Evolutionary conservation across 768 basidiomycete species (phyloP).

Genomic region (Leccinum subgranulosum): DNA sequence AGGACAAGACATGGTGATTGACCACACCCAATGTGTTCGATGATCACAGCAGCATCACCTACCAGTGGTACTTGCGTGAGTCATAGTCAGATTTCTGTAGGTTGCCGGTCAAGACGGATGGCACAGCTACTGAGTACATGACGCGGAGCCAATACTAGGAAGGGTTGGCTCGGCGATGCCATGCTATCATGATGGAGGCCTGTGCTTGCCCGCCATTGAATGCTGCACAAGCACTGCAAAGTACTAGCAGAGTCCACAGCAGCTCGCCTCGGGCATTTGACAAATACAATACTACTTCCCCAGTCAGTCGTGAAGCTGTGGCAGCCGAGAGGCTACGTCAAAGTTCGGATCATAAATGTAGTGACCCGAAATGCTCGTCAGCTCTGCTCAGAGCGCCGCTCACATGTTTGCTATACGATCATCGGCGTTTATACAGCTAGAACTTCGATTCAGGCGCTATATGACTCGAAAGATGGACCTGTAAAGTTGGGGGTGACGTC

Average conservation of each 20-base stretch:
- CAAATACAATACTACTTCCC: not conserved
- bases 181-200: not conserved
- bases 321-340: not conserved
- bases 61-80: not conserved
- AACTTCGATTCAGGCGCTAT: not conserved
- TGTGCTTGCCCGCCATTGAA: not conserved
- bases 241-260: not conserved
- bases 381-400: not conserved
- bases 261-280: not conserved
- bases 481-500: not conserved
- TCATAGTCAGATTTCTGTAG: not conserved
- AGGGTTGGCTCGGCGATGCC: not conserved
- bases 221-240: not conserved
- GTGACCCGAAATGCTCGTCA: not conserved
- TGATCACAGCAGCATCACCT: not conserved
- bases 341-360: not conserved
- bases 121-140: not conserved
- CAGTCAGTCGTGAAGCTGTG: not conserved
- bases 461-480: not conserved
- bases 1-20: not conserved
- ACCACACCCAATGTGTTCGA: not conserved
- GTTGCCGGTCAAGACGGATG: not conserved
- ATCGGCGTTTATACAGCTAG: not conserved
- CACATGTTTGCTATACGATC: too few species aligned
- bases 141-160: not conserved